phyloP scores from a whole-genome alignment of 2,329 filamentous ascomycete species.

The Waltergamsia citrina region DNA sequence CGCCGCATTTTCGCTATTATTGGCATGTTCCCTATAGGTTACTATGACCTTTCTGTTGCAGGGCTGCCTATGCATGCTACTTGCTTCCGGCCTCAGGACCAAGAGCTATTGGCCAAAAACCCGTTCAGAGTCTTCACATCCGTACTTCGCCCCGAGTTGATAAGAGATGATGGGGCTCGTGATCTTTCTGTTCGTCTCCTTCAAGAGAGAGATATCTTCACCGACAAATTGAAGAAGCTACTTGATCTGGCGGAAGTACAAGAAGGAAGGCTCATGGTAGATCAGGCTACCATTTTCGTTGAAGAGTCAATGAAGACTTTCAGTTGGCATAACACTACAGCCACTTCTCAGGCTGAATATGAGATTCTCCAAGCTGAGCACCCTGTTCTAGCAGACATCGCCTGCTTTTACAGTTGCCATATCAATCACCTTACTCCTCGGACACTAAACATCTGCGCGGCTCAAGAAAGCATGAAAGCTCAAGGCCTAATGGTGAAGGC shows the following conservation, averaged over 20 bases:
- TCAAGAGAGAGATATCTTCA: slow-evolving; percentile 30
- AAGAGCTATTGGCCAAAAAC: slow-evolving; percentile 22
- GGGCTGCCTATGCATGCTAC: slow-evolving; percentile 42
- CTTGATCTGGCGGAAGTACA: slow-evolving; percentile 22
- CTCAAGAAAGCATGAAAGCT: slow-evolving; percentile 30
- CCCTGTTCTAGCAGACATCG: slow-evolving; percentile 38
- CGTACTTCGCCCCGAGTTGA: slow-evolving; percentile 27
- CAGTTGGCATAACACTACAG: slow-evolving; percentile 32
- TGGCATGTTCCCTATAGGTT: slow-evolving; percentile 38
- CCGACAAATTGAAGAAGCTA: slow-evolving; percentile 21
- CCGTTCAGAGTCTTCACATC: slow-evolving; percentile 32
- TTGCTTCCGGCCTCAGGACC: slow-evolving; percentile 32
- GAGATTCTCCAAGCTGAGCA: slow-evolving; percentile 28
- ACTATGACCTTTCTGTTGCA: slow-evolving; percentile 38
- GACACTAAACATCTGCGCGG: slow-evolving; percentile 35
- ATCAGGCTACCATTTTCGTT: slow-evolving; percentile 27
- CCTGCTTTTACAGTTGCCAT: slow-evolving; percentile 29
- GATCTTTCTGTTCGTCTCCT: slow-evolving; percentile 23
- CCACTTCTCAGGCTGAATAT: slow-evolving; percentile 30
- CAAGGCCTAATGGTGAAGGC: slow-evolving; percentile 33
- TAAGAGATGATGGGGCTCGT: slow-evolving; percentile 19
- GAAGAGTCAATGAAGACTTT: slow-evolving; percentile 34
- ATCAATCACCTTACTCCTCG: slow-evolving; percentile 45
- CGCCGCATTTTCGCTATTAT: slow-evolving; percentile 33
- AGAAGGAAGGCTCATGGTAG: slow-evolving; percentile 13